Evolutionary conservation across 2,329 filamentous ascomycete genomes (phyloP), one percentile per base, ranked within the genome.

Genomic region (Polychaeton citri): DNA sequence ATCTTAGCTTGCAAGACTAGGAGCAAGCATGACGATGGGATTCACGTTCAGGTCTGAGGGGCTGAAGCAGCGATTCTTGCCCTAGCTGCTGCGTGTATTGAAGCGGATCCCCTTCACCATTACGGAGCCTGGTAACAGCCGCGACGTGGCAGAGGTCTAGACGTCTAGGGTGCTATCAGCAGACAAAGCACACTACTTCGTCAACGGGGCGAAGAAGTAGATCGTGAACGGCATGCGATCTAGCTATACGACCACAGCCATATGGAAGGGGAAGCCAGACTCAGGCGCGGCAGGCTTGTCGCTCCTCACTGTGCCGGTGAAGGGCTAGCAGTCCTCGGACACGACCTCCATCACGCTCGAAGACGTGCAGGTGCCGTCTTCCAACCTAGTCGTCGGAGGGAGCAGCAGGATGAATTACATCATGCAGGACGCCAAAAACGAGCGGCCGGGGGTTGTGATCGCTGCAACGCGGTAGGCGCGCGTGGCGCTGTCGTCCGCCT

Each of bases 191-290:
- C 61, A 73, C 48, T 86, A 79, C 51, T 67, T 85, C 32, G 60
- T 85, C 33, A 84, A 81, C 39, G 80, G 80, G n/a, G 67, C 70
- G 0, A 85, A 85, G 69, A 84, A 86, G 60, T 86, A 81, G 80
- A 81, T 82, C 50, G 81, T 77, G 1, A 81, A 81, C 48, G 80
- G 74, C 4, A 74, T 81, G 40, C 82, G 76, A 77, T 65, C 72
- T 4, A 72, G 84, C 39, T 76, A 74, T 46, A 66, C 70, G 5
- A 71, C 69, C 20, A 82, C 83, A 76, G 81, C 80, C 0, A 81
- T 85, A 1, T 70, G 81, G 21, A 85, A 81, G 0, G 79, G 79
- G 12, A 76, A 73, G 0, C 3, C 19, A 45, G 21, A 49, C 46
- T 69, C 74, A 0, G 77, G 77, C 0, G 62, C 75, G 0, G 49